A percentile compares a stretch with the other conserved stretches of the same genome.
Conservation (phyloP, 306 rosid species). For the Ochetophila trinervis region DNA sequence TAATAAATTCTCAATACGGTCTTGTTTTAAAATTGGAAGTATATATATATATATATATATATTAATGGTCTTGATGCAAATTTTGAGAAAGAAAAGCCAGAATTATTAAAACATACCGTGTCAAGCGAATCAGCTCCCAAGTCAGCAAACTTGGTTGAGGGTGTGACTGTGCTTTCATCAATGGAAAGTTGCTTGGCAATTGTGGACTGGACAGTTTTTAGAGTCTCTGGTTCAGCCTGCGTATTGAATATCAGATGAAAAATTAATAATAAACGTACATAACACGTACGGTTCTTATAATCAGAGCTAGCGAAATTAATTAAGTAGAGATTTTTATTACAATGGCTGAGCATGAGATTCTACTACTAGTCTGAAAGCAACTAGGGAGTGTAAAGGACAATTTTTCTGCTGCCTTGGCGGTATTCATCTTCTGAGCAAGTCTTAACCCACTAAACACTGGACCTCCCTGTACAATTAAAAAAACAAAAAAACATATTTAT, state of each 20-base stretch:
- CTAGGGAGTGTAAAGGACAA: conserved; percentile 21
- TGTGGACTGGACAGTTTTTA: conserved; percentile 50
- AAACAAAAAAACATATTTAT: not conserved
- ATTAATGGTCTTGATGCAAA: too few relatives aligned
- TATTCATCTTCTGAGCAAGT: conserved; percentile 28
- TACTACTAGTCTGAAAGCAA: conserved; percentile 25
- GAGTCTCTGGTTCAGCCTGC: conserved; percentile 56
- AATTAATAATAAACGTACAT: not conserved
- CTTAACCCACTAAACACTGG: conserved; percentile 37
- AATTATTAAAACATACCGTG: conserved; percentile 33
- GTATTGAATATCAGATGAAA: not conserved
- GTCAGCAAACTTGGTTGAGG: conserved; percentile 59
- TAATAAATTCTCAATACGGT: too few relatives aligned
- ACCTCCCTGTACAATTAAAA: conserved; percentile 38
- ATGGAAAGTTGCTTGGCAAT: conserved; percentile 63
- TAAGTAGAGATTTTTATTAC: conserved; percentile 12
- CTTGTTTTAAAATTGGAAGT: too few relatives aligned
- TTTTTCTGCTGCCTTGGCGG: conserved; percentile 27
- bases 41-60: too few relatives aligned
- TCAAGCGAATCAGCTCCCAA: conserved; percentile 72
- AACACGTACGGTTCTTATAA: not conserved
- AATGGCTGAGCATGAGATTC: conserved; percentile 41
- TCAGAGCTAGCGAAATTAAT: not conserved
- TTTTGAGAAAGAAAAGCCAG: too few relatives aligned
- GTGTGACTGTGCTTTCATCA: conserved; percentile 45